These are phyloP conservation scores for Botrytis porri DNA, from an alignment of 2,329 filamentous ascomycete genomes.

Conservation along the genomic window DNA sequence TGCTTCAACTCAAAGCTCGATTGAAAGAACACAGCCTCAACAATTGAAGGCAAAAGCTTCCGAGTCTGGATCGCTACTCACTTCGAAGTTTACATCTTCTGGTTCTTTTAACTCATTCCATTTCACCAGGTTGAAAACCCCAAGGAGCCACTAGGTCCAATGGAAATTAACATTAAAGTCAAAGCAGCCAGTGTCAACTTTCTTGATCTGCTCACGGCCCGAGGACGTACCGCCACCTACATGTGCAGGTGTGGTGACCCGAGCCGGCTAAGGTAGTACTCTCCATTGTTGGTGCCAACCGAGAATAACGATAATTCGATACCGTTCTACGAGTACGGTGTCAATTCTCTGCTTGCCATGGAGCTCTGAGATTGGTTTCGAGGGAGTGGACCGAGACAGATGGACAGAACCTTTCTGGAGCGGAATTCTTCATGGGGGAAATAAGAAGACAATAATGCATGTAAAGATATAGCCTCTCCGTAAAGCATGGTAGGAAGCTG, in stretches of 20 bases:
- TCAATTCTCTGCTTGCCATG: constrained; percentile 27
- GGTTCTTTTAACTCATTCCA: too few species aligned
- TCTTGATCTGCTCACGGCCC: background rate
- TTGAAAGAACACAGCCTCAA: too few species aligned
- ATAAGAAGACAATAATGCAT: too few species aligned
- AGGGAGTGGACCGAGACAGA: background rate
- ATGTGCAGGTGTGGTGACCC: background rate
- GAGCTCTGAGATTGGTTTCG: constrained; percentile 41
- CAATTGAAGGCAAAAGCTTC: too few species aligned
- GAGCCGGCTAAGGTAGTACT: background rate
- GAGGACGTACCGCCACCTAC: background rate
- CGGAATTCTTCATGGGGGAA: too few species aligned
- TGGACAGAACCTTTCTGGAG: too few species aligned
- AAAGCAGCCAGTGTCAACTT: background rate
- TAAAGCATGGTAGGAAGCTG: too few species aligned
- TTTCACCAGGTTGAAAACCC: background rate
- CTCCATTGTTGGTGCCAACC: constrained; percentile 36
- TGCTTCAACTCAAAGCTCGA: too few species aligned
- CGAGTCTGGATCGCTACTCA: too few species aligned
- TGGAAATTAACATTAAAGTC: background rate
- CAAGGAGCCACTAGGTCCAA: background rate
- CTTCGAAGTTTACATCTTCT: too few species aligned
- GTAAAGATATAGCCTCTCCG: too few species aligned
- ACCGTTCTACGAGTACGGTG: constrained; percentile 39
- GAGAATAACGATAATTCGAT: background rate